Evolutionary conservation across 495 filamentous ascomycete species (phyloP).

Genomic region (Pyrenopolyporus hunteri): DNA sequence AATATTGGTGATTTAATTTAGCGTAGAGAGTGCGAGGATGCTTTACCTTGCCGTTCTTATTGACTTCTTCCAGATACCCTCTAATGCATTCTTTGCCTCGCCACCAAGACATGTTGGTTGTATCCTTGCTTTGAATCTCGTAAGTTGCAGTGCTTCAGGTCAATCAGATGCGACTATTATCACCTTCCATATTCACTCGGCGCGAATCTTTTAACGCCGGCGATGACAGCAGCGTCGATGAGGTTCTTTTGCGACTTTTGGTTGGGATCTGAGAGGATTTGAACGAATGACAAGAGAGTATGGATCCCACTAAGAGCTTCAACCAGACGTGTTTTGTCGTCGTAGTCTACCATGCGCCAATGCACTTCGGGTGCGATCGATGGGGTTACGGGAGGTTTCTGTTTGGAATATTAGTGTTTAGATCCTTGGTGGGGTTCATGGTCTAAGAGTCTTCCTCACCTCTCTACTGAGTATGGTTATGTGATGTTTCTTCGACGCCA

Average conservation of each 20-base stretch:
- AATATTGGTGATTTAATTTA: too few species aligned
- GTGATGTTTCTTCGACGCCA: conserved; percentile 58
- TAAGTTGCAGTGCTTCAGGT: neutral
- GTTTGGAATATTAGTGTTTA: neutral
- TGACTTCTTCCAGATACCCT: conserved; percentile 58
- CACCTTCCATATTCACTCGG: conserved; percentile 57
- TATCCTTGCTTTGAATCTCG: conserved; percentile 12
- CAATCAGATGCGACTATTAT: neutral
- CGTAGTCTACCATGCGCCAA: conserved; percentile 55
- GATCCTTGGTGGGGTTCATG: neutral
- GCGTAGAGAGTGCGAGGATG: too few species aligned
- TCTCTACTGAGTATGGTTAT: conserved; percentile 56
- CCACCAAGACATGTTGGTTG: conserved; percentile 55
- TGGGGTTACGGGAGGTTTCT: conserved; percentile 27
- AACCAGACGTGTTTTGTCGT: conserved; percentile 44
- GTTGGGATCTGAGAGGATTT: conserved; percentile 42
- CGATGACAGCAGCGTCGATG: conserved; percentile 58
- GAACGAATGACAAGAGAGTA: conserved; percentile 62
- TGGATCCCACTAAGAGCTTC: conserved; percentile 54
- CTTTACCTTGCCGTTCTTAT: conserved; percentile 54
- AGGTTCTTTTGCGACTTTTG: conserved; percentile 52
- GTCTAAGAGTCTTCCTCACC: conserved; percentile 34
- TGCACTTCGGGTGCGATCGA: conserved; percentile 30
- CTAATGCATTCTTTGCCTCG: conserved; percentile 54
- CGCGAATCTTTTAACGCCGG: conserved; percentile 61